Conservation (phyloP, 1,284 basidiomycete species). For the Phaffia rhodozyma region DNA sequence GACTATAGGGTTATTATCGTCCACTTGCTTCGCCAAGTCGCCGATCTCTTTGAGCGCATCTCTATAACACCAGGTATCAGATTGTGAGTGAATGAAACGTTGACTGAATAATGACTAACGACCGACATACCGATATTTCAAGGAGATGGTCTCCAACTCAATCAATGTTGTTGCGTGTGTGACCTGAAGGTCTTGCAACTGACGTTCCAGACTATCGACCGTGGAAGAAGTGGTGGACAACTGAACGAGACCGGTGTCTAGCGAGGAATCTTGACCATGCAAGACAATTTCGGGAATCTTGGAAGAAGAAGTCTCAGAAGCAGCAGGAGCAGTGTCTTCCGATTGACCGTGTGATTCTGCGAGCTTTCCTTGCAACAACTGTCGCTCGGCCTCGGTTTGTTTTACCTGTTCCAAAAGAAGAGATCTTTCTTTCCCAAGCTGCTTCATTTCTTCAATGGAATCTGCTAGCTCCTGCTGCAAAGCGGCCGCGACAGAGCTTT, state of each 20-base stretch:
- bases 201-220: neutral
- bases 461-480: conserved; percentile 64
- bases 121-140: conserved; percentile 50
- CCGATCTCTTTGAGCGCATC: conserved; percentile 80
- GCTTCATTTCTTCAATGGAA: conserved; percentile 56
- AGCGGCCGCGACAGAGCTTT: conserved; percentile 59
- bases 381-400: neutral
- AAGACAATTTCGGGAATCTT: neutral
- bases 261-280: neutral
- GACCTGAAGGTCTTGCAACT: conserved; percentile 45
- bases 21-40: conserved; percentile 67
- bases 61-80: neutral
- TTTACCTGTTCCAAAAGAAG: conserved; percentile 40
- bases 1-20: conserved; percentile 44
- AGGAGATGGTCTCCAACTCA: conserved; percentile 61
- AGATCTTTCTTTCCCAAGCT: conserved; percentile 50
- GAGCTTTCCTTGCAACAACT: conserved; percentile 15
- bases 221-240: neutral
- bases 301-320: neutral
- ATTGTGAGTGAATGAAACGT: too few relatives aligned
- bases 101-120: too few relatives aligned
- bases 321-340: neutral
- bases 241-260: neutral
- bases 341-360: conserved; percentile 17
- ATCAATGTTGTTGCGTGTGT: conserved; percentile 64